Evolutionary conservation across 2,329 filamentous ascomycete genomes (phyloP), one percentile per base, ranked within the genome.

Genomic region (Cladophialophora exuberans): DNA sequence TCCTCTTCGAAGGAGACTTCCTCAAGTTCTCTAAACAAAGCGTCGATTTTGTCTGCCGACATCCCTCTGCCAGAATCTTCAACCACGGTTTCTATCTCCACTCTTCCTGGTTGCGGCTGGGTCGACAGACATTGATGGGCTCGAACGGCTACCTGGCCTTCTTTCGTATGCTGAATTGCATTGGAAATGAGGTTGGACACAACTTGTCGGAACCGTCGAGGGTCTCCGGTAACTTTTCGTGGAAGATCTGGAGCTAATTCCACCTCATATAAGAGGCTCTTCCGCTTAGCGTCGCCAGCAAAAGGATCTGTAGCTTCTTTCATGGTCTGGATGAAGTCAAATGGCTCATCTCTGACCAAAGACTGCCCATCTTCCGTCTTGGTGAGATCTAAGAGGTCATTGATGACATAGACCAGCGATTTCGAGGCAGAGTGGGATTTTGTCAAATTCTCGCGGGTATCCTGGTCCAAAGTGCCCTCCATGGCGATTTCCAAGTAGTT

Each of bases 401-500:
- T 96, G 73, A 96, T 96, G 7, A 96, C 90, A 67, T 95, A 96
- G 3, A 96, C 93, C 22, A 96, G 75, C 0, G 90, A 95, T 66
- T 96, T 96, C 0, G 91, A 96, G 3, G 91, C 91, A 0, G 90
- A 95, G 67, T 96, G 89, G 1, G 91, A 96, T 62, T 85, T 87
- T 0, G 87, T 81, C 4, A 96, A 75, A 26, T 94, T 95, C 4
- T 96, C 91, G 17, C 92, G 79, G 0, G 89, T 96, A 66, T 96
- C 91, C 13, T 83, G 76, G 60, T 96, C 91, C 2, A 96, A 75
- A 0, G 79, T 75, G 0, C 90, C 90, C 72, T 96, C 91, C 1
- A 96, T 74, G 0, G 91, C 91, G 61, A 96, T 96, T 64, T 96
- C 91, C 1, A 96, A 80, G 63, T 95, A 96, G 64, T 96, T 96